Conservation (phyloP, 2,329 filamentous ascomycete genomes). For the Thelonectria blattea region DNA sequence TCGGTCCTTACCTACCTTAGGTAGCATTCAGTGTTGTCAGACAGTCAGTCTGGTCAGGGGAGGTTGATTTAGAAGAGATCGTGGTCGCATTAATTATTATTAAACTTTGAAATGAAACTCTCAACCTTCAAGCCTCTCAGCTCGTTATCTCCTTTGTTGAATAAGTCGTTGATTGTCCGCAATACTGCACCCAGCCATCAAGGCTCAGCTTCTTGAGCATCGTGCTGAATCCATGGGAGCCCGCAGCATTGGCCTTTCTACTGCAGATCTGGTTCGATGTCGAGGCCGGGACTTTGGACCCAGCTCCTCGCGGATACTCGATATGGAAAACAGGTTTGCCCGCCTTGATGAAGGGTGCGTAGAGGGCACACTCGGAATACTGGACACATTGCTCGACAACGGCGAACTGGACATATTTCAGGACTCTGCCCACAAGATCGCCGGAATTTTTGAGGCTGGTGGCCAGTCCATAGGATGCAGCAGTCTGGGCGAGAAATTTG, state of each 20-base stretch:
- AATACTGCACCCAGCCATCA: background rate
- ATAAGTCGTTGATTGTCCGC: background rate
- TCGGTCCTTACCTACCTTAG: no score
- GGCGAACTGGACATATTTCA: slow-evolving; percentile 64
- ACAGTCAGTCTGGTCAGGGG: no score
- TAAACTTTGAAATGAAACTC: no score
- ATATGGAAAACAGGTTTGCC: slow-evolving; percentile 76
- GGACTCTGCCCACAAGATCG: slow-evolving; percentile 58
- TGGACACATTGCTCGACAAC: slow-evolving; percentile 74
- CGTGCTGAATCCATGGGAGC: background rate
- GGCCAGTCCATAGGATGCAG: slow-evolving; percentile 60
- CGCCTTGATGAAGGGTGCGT: slow-evolving; percentile 61
- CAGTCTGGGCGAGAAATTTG: slow-evolving; percentile 62
- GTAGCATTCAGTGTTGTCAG: no score
- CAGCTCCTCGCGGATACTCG: slow-evolving; percentile 66
- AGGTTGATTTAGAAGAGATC: no score
- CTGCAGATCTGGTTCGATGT: background rate
- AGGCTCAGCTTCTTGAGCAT: background rate
- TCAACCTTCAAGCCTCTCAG: no score
- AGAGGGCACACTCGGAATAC: slow-evolving; percentile 64
- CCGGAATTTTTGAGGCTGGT: slow-evolving; percentile 74
- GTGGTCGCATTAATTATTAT: no score
- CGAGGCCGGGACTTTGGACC: background rate
- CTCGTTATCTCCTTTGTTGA: background rate
- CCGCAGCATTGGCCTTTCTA: background rate